Evolutionary conservation across 2,329 filamentous ascomycete genomes (phyloP).

Genomic region (Alternaria solani): DNA sequence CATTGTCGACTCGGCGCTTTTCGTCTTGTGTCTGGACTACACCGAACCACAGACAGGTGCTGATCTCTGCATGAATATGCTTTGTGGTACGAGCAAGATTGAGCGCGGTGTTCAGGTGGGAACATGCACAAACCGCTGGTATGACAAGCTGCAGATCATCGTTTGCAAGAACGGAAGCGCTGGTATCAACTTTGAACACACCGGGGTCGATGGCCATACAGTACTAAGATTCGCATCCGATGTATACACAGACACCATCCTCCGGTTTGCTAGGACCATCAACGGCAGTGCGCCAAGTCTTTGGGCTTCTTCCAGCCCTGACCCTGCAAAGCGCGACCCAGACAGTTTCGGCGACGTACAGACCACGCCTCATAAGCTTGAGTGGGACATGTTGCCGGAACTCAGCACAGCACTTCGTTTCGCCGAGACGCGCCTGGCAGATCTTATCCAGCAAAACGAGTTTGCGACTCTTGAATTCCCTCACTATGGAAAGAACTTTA

Average conservation of each 20-base stretch:
- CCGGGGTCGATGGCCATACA: conserved; percentile 95
- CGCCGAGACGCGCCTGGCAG: conserved; percentile 90
- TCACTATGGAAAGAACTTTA: conserved; percentile 95
- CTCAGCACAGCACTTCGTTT: conserved; percentile 91
- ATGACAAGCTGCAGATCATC: conserved; percentile 98
- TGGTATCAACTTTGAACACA: conserved; percentile 99
- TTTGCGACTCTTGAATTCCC: conserved; percentile 90
- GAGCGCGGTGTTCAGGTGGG: conserved; percentile 94
- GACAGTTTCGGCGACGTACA: conserved; percentile 91
- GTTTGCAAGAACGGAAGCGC: conserved; percentile 99
- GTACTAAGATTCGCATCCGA: conserved; percentile 96
- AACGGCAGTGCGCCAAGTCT: conserved; percentile 91
- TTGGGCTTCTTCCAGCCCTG: conserved; percentile 89
- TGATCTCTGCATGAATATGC: conserved; percentile 96
- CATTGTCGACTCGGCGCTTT: conserved; percentile 93
- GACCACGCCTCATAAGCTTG: conserved; percentile 92
- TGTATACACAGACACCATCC: conserved; percentile 95
- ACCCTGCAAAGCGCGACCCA: conserved; percentile 90
- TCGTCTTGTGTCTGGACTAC: conserved; percentile 91
- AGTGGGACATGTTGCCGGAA: conserved; percentile 97
- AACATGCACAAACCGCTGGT: conserved; percentile 98
- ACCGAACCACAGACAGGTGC: conserved; percentile 82
- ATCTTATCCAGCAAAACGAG: conserved; percentile 95
- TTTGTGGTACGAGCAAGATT: conserved; percentile 91
- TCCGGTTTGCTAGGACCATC: conserved; percentile 93